Conservation (phyloP, 371 early-diverging fungal species). For the Coemansia sp. region DNA sequence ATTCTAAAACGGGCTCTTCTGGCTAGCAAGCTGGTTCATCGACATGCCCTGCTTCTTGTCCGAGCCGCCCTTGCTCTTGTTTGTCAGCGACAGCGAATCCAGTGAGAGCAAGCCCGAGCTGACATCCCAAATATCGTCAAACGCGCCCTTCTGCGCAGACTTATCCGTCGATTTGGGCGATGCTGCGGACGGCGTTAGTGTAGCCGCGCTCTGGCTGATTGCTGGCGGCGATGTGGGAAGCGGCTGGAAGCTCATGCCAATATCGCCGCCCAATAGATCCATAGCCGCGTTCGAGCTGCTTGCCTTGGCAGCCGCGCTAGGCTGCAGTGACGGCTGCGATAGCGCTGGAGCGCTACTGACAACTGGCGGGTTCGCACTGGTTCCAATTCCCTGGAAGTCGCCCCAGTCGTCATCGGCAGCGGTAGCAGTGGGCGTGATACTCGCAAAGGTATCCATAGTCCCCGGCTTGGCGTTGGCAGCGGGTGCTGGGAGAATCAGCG, state of each 20-base stretch:
- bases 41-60: constrained; percentile 15
- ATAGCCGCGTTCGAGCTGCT: constrained; percentile 8
- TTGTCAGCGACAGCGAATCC: constrained; percentile 41
- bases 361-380: constrained; percentile 2
- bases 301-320: constrained; percentile 3
- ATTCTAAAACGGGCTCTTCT: constrained; percentile 1
- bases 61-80: constrained; percentile 18
- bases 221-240: constrained; percentile 14
- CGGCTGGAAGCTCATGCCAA: constrained; percentile 22
- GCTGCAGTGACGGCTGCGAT: neutral
- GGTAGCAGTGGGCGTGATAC: neutral
- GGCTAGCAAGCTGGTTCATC: constrained; percentile 45
- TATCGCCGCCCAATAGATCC: constrained; percentile 39
- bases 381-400: constrained; percentile 46
- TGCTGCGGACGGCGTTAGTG: neutral
- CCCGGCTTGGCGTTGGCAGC: constrained; percentile 4
- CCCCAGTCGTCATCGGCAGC: constrained; percentile 52
- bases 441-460: neutral
- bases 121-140: constrained; percentile 47
- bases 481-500: neutral
- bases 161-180: neutral
- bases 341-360: constrained; percentile 4
- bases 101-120: constrained; percentile 43
- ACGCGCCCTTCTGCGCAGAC: constrained; percentile 20
- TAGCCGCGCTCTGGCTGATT: neutral